Evolutionary conservation across 1,284 basidiomycete species (phyloP).

Genomic region (Pseudozyma flocculosa): DNA sequence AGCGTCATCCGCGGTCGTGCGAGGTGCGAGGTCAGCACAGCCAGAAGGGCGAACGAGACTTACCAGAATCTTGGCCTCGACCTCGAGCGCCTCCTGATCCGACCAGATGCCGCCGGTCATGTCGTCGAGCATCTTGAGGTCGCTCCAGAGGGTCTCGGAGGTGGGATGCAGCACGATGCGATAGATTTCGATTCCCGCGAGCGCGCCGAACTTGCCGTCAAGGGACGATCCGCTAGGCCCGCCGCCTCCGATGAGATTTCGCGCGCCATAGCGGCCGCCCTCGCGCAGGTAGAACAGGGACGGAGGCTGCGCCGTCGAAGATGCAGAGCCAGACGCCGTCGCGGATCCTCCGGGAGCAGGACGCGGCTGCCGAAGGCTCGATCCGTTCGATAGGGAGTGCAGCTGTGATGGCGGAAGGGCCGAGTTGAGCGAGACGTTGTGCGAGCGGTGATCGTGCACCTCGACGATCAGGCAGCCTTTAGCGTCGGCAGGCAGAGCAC

Average conservation of each 20-base stretch:
- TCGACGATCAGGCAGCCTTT: conserved; percentile 51
- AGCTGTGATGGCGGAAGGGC: conserved; percentile 15
- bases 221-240: conserved; percentile 4
- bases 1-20: too few species aligned
- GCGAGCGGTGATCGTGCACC: conserved; percentile 52
- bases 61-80: conserved; percentile 49
- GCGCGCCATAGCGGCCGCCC: conserved; percentile 37
- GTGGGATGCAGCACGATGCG: conserved; percentile 51
- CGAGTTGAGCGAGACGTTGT: conserved; percentile 11
- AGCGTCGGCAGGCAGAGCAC: too few species aligned
- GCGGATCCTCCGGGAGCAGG: too few species aligned
- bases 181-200: conserved; percentile 47
- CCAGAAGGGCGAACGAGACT: too few species aligned
- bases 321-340: not conserved
- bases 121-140: conserved; percentile 49
- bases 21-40: too few species aligned
- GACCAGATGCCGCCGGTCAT: conserved; percentile 43
- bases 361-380: not conserved
- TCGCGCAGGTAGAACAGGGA: conserved; percentile 41
- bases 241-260: conserved; percentile 12
- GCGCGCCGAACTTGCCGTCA: conserved; percentile 10
- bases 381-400: not conserved
- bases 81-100: conserved; percentile 50
- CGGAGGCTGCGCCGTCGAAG: not conserved
- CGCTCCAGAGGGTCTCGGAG: conserved; percentile 49